Evolutionary conservation across 257 asterid genomes (phyloP).

Genomic region (Capsicum rhomboideum): DNA sequence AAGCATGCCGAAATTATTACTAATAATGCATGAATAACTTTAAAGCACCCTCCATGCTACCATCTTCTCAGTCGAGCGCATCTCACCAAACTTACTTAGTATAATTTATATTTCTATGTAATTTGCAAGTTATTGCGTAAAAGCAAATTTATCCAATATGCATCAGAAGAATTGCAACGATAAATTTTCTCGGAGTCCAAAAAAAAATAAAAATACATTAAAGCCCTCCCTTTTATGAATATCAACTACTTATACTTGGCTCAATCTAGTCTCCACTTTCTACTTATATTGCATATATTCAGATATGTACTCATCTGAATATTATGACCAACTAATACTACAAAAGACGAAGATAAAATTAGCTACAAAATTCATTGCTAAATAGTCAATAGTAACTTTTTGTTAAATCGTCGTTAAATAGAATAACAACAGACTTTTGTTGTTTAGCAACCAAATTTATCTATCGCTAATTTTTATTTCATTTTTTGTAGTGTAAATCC

Average conservation of each 20-base stretch:
- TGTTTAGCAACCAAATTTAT: not conserved
- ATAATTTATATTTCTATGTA: not conserved
- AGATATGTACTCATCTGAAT: too few species aligned
- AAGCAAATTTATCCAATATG: not conserved
- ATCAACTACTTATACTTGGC: not conserved
- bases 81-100: not conserved
- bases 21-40: not conserved
- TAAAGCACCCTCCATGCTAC: not conserved
- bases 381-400: not conserved
- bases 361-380: not conserved
- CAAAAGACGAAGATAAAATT: too few species aligned
- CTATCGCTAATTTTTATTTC: not conserved
- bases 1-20: slow-evolving; percentile 7
- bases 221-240: not conserved
- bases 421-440: not conserved
- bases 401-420: not conserved
- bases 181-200: not conserved
- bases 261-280: not conserved
- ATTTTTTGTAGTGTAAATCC: not conserved
- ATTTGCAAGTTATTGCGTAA: not conserved
- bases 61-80: not conserved
- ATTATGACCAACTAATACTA: too few species aligned
- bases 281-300: too few species aligned
- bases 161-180: too few species aligned
- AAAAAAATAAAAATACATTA: not conserved